Evolutionary conservation across 768 basidiomycete genomes (phyloP), one percentile per base, ranked within the genome.

Genomic region (Cantharellus cinnabarinus): DNA sequence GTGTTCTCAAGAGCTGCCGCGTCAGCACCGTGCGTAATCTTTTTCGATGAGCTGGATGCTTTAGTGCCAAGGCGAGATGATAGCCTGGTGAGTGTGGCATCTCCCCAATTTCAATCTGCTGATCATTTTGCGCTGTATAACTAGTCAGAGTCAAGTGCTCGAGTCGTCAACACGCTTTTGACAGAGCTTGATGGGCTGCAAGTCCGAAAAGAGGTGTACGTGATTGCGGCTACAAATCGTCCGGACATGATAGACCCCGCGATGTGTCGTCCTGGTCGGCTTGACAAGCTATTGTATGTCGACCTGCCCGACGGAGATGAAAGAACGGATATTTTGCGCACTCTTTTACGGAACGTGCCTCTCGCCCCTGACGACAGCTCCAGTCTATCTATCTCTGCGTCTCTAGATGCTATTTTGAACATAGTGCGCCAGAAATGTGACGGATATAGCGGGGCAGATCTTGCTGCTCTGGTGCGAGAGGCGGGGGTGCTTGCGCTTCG

Each of bases 241-340:
- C 91, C 91, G 1, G 90, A 97, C 71, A 94, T 94, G 82, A 91
- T 95, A 61, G 91, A 97, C 67, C 93, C 91, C 0, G 91, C 93
- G 4, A 93, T 94, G 90, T 88, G 89, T 58, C 85, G 91, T n/a
- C 93, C 93, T 0, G 91, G 93, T 0, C 79, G 93, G 5, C 77
- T 97, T 5, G 93, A 95, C 72, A 95, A 95, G 68, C 76, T 94
- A 3, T 76, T 95, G 50, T 97, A 91, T 65, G 89, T 95, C 65
- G 91, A 94, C 69, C 75, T 94, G 0, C 93, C 91, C 29, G 71
- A 75, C 0, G 63, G 81, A 0, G 66, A 71, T 38, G 93, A 93
- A 69, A 81, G 90, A 29, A 78, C 76, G 3, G 91, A 95, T 68
- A 94, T 97, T 61, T 68, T 91, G 53, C 75, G 80, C 50, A 91